Evolutionary conservation across 331 rosid species (phyloP).

Genomic region (Phaseolus coccineus): DNA sequence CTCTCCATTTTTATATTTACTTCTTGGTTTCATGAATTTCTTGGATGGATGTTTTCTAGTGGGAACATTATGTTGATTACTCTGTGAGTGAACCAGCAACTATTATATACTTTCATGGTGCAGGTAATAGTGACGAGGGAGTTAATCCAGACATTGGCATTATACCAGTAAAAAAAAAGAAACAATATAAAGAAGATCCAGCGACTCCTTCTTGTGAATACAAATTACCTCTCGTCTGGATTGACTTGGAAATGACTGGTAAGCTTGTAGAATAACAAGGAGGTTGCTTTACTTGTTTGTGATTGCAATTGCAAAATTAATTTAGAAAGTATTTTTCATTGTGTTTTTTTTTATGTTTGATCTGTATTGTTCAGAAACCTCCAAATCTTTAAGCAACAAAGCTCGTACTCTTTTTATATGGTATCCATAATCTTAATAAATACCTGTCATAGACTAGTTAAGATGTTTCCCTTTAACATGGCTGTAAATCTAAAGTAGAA

Average conservation of each 20-base stretch:
- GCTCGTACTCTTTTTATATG: conserved; percentile 2
- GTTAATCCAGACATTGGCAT: conserved; percentile 46
- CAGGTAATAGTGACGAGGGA: conserved; percentile 59
- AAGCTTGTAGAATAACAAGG: conserved; percentile 35
- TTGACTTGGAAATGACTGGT: conserved; percentile 99
- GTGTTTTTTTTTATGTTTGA: background rate
- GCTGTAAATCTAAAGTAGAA: conserved; percentile 15
- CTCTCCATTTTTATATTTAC: background rate
- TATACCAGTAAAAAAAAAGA: conserved; percentile 39
- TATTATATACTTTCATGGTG: conserved; percentile 44
- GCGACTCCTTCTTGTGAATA: conserved; percentile 50
- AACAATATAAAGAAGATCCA: conserved; percentile 38
- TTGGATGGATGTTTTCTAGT: conserved; percentile 20
- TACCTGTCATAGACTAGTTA: conserved; percentile 6
- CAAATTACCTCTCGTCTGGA: conserved; percentile 92
- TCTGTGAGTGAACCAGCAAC: conserved; percentile 24
- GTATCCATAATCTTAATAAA: conserved; percentile 1
- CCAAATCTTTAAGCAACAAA: conserved; percentile 1
- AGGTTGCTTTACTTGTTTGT: conserved; percentile 20
- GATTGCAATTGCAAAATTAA: background rate
- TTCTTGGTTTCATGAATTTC: conserved; percentile 6
- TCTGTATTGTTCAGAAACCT: conserved; percentile 4
- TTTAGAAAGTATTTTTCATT: background rate
- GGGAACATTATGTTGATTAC: conserved; percentile 17
- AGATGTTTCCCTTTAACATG: conserved; percentile 28